phyloP scores from a whole-genome alignment of 2,329 filamentous ascomycete species.

The Fusarium austroafricanum region DNA sequence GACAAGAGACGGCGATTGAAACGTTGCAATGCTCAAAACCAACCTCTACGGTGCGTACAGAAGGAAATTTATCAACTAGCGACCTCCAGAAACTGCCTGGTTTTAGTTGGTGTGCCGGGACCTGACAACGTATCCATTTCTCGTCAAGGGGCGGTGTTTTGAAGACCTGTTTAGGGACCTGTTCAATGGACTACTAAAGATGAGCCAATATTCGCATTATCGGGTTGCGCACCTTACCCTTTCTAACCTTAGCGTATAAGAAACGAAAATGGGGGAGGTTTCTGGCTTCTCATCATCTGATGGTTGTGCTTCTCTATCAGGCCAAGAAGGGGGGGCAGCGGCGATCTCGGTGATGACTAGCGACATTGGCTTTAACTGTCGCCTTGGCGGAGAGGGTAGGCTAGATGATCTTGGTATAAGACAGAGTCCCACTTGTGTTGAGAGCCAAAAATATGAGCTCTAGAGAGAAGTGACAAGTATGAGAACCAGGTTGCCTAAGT shows the following conservation, averaged over 20 bases:
- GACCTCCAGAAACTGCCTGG: not conserved
- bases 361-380: not conserved
- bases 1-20: not conserved
- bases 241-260: not conserved
- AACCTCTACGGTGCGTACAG: not conserved
- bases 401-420: not conserved
- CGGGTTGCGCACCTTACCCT: not conserved
- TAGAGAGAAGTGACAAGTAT: not conserved
- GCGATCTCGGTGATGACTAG: not conserved
- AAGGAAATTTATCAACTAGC: not conserved
- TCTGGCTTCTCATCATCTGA: no score
- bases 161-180: not conserved
- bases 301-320: not conserved
- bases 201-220: not conserved
- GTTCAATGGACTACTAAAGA: not conserved
- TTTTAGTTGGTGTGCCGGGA: not conserved
- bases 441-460: not conserved
- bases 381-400: not conserved
- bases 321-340: not conserved
- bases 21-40: not conserved
- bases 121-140: not conserved
- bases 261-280: not conserved
- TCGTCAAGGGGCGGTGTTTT: not conserved
- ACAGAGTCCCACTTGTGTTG: not conserved
- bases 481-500: not conserved